Evolutionary conservation across 768 basidiomycete genomes (phyloP), one percentile per base, ranked within the genome.

Genomic region (Mycena vitilis): DNA sequence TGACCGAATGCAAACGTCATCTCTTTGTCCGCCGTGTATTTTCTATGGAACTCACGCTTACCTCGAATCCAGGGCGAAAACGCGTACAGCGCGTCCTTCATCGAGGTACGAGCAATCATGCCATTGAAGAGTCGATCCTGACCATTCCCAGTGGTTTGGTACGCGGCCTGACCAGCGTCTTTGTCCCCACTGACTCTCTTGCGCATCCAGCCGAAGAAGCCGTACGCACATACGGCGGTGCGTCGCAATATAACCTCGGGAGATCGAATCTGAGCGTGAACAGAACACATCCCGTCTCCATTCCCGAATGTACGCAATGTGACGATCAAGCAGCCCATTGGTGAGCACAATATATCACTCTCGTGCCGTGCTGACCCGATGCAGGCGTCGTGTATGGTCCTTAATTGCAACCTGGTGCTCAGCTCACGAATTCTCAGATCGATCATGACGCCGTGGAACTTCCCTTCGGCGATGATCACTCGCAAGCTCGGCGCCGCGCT

Each of bases 391-490:
- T 84, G 82, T 83, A 76, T 22, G 85, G 42, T 2, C 25, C 8
- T 22, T 57, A 20, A 76, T 15, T 36, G 2, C 22, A 12, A 51
- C 10, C 52, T 65, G 68, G 15, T 73, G 72, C 36, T 72, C 40
- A 37, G 30, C 37, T 49, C 47, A 60, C 15, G 20, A 37, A 23
- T 18, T 38, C 58, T 36, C 71, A 95, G 93, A 11, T 90, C 91
- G 8, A 93, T 95, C 70, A 71, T 94, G 48, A 94, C 93, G 0
- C 93, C 93, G 42, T 94, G 93, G 94, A 96, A 98, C 79, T 98
- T 98, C 82, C 96, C 96, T 2, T 95, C 93, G 30, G 94, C 95
- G 0, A 96, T 96, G 95, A 93, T 95, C 23, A 92, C 93, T 0
- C 91, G 95, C n/a, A 96, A 96, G 78, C 82, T 95, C 18, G 94